phyloP scores from a whole-genome alignment of 768 basidiomycete species.

The Termitomyces sp. region DNA sequence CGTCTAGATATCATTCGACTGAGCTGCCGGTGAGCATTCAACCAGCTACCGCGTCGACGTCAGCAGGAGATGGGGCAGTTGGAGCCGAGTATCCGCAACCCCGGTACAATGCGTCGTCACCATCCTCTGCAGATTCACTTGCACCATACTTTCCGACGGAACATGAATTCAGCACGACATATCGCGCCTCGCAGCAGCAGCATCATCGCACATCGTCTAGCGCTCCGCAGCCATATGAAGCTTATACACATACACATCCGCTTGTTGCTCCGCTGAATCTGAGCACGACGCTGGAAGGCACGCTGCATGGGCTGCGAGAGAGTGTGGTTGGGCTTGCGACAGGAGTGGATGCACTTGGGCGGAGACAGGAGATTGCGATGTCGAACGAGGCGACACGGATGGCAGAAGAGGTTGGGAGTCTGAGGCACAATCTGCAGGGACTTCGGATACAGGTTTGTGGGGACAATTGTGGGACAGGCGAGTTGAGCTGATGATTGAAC shows the following conservation, averaged over 20 bases:
- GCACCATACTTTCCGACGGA: slow-evolving; percentile 18
- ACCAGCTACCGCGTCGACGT: slow-evolving; percentile 24
- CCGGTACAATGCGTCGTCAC: background rate
- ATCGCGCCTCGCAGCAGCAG: background rate
- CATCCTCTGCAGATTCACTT: slow-evolving; percentile 8
- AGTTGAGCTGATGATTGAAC: slow-evolving; percentile 2
- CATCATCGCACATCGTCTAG: slow-evolving; percentile 1
- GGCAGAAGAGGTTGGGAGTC: slow-evolving; percentile 67
- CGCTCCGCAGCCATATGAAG: slow-evolving; percentile 2
- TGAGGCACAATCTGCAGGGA: slow-evolving; percentile 68
- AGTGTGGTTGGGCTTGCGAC: slow-evolving; percentile 56
- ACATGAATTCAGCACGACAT: slow-evolving; percentile 6
- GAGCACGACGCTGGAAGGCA: slow-evolving; percentile 57
- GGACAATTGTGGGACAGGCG: background rate
- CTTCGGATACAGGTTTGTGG: slow-evolving; percentile 69
- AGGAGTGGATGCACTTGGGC: slow-evolving; percentile 55
- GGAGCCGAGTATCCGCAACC: slow-evolving; percentile 3
- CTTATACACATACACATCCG: slow-evolving; percentile 6
- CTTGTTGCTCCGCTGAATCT: slow-evolving; percentile 59
- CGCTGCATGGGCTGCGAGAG: slow-evolving; percentile 52
- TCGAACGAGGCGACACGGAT: slow-evolving; percentile 67
- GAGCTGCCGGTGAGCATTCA: slow-evolving; percentile 21
- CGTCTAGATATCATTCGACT: slow-evolving; percentile 10
- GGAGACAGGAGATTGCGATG: slow-evolving; percentile 60
- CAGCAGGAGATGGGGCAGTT: slow-evolving; percentile 1